A percentile compares a stretch with the other conserved stretches of the same genome.
Evolutionary conservation across 768 basidiomycete species (phyloP).

Genomic region (Fistulinella prunicolor): DNA sequence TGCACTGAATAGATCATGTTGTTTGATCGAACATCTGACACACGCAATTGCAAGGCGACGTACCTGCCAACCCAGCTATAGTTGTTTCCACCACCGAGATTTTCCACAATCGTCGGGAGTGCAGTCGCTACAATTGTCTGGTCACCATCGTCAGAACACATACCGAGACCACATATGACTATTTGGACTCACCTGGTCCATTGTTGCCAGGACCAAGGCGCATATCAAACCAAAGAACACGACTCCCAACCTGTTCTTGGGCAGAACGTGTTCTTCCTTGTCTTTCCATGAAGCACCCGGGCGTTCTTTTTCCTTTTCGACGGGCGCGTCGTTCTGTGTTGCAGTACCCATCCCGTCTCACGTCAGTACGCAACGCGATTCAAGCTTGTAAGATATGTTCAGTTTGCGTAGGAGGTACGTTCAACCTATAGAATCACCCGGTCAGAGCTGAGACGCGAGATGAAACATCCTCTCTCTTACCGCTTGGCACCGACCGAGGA

Average conservation of each 20-base stretch:
- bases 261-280: conserved; percentile 53
- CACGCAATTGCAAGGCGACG: conserved; percentile 11
- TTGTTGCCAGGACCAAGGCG: conserved; percentile 40
- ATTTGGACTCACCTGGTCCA: conserved; percentile 50
- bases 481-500: too few relatives aligned
- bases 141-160: too few relatives aligned
- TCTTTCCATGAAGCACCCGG: conserved; percentile 57
- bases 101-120: conserved; percentile 67
- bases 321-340: neutral
- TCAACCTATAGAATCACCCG: too few relatives aligned
- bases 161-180: neutral
- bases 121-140: conserved; percentile 70
- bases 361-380: neutral
- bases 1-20: conserved; percentile 43
- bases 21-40: neutral
- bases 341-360: conserved; percentile 6
- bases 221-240: conserved; percentile 33
- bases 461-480: too few relatives aligned
- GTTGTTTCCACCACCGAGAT: conserved; percentile 57
- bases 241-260: conserved; percentile 27
- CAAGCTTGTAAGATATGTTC: too few relatives aligned
- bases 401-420: too few relatives aligned
- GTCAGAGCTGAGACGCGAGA: too few relatives aligned
- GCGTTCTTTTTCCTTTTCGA: too few relatives aligned
- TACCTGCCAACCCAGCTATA: conserved; percentile 78